A percentile compares a stretch with the other conserved stretches of the same genome.
phyloP scores from a whole-genome alignment of 140 eudicot species.

The Stevia rebaudiana region DNA sequence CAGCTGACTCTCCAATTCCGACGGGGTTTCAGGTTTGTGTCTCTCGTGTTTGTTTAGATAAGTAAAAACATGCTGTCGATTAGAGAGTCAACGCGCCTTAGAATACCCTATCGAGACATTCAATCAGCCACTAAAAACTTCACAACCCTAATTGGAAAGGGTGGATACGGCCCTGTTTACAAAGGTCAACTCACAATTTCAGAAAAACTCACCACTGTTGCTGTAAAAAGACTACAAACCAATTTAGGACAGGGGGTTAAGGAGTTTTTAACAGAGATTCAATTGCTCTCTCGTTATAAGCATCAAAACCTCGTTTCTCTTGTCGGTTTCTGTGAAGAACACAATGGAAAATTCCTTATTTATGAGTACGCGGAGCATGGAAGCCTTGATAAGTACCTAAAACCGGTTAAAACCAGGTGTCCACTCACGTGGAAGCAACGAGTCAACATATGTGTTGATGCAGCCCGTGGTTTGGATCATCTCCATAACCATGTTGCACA shows the following conservation, averaged over 20 bases:
- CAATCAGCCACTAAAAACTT: background rate
- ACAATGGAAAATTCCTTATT: background rate
- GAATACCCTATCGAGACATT: background rate
- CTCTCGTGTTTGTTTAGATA: too few species aligned
- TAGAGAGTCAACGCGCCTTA: background rate
- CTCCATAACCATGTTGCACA: background rate
- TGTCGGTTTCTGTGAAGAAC: conserved; percentile 4
- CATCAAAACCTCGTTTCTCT: background rate
- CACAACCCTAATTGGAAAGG: background rate
- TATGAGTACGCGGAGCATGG: background rate
- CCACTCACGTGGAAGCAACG: conserved; percentile 1
- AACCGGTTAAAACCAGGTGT: too few species aligned
- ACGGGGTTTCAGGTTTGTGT: too few species aligned
- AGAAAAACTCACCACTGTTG: background rate
- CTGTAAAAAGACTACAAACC: background rate
- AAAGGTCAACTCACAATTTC: background rate
- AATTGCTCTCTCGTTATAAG: conserved; percentile 12
- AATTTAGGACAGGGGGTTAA: background rate
- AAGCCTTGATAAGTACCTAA: background rate
- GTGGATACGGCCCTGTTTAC: conserved; percentile 10
- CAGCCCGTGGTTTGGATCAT: conserved; percentile 13
- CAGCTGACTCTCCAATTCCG: too few species aligned
- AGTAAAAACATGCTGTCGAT: background rate
- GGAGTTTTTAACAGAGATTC: conserved; percentile 7
- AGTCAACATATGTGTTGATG: conserved; percentile 3